A percentile compares a stretch with the other conserved stretches of the same genome.
phyloP scores from a whole-genome alignment of 176 grass and related monocot genomes.

The Miscanthus lutarioriparius region DNA sequence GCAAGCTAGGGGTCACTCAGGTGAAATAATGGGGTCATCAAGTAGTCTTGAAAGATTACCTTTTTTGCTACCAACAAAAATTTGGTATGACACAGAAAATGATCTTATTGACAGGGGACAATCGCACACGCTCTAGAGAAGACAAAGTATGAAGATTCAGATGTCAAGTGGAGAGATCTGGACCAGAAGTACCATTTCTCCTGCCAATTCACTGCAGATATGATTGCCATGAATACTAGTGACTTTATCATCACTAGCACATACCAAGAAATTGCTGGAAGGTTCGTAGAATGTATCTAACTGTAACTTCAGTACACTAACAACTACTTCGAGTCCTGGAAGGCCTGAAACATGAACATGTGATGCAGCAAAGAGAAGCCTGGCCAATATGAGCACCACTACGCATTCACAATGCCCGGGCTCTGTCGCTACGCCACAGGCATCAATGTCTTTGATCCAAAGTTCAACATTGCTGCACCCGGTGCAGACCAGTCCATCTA shows the following conservation, averaged over 20 bases:
- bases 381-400: constrained; percentile 90
- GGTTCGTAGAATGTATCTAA: constrained; percentile 34
- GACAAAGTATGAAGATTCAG: constrained; percentile 93
- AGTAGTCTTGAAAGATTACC: not conserved
- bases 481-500: constrained; percentile 93
- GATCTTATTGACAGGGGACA: constrained; percentile 55
- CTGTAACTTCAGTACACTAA: not conserved
- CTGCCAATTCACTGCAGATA: constrained; percentile 95
- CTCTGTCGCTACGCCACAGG: constrained; percentile 81
- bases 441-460: constrained; percentile 91
- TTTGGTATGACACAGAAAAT: constrained; percentile 5
- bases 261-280: constrained; percentile 97
- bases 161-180: constrained; percentile 88
- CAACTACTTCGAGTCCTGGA: not conserved
- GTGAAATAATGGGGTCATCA: constrained; percentile 25
- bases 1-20: constrained; percentile 90
- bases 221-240: constrained; percentile 92
- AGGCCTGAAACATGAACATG: constrained; percentile 5
- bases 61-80: not conserved
- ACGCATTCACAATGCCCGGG: constrained; percentile 85
- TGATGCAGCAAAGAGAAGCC: constrained; percentile 81
- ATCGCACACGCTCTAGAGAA: constrained; percentile 98
- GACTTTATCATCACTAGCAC: constrained; percentile 98
- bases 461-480: constrained; percentile 95
- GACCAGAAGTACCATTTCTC: constrained; percentile 95